These are phyloP conservation scores for Artemisia annua DNA, from an alignment of 129 eudicot genomes.

Conservation along the genomic window DNA sequence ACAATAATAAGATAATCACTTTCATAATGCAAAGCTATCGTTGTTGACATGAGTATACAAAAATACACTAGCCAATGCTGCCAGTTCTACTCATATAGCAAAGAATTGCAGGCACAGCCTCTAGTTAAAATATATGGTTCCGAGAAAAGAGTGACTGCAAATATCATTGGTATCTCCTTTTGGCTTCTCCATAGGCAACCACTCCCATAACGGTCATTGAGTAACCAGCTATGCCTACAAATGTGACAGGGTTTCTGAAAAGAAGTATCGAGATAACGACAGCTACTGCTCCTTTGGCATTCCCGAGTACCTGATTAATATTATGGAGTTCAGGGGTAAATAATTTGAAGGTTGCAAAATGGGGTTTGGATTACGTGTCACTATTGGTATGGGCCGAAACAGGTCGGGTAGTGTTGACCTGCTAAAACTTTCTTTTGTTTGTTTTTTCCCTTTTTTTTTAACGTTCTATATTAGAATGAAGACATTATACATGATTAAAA, in stretches of 20 bases:
- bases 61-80: background rate
- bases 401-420: no score
- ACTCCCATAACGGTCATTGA: constrained; percentile 91
- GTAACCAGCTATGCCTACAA: constrained; percentile 83
- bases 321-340: background rate
- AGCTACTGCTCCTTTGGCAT: constrained; percentile 98
- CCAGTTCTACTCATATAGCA: constrained; percentile 14
- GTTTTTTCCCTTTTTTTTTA: no score
- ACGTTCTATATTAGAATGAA: no score
- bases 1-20: background rate
- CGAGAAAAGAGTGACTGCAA: background rate
- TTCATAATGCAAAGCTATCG: background rate
- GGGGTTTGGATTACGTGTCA: background rate
- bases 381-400: background rate
- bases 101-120: constrained; percentile 5
- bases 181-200: constrained; percentile 90
- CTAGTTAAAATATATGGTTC: background rate
- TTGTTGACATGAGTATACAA: background rate
- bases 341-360: background rate
- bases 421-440: no score
- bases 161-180: constrained; percentile 65
- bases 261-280: constrained; percentile 90
- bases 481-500: no score
- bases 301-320: constrained; percentile 71
- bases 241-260: constrained; percentile 83